A percentile compares a stretch with the other conserved stretches of the same genome.
These are phyloP conservation scores for Heterobasidion occidentale DNA, from an alignment of 1,284 basidiomycete genomes.

Conservation along the genomic window DNA sequence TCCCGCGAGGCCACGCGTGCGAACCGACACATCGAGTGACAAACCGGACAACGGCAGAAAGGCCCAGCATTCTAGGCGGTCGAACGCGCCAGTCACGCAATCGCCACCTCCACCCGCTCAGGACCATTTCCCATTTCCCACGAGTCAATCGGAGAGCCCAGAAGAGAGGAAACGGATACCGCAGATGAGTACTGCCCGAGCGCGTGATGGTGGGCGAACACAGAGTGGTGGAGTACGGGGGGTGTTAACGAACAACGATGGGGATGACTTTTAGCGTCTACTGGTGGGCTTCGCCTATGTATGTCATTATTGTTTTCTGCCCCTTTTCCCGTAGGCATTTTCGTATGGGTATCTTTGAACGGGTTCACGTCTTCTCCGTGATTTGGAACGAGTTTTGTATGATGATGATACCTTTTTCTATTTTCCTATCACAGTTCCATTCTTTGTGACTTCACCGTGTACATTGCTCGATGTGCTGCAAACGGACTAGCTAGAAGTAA, in stretches of 20 bases:
- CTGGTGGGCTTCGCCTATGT: not conserved
- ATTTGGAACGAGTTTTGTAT: not conserved
- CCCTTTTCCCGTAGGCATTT: not conserved
- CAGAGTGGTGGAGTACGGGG: slow-evolving; percentile 76
- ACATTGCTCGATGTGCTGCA: not conserved
- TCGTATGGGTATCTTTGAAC: not conserved
- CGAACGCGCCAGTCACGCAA: slow-evolving; percentile 12
- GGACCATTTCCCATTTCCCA: slow-evolving; percentile 55
- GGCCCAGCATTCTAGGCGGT: slow-evolving; percentile 21
- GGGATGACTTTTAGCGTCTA: not conserved
- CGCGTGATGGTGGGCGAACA: slow-evolving; percentile 69
- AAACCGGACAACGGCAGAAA: slow-evolving; percentile 11
- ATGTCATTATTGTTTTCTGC: not conserved
- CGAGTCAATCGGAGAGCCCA: slow-evolving; percentile 30
- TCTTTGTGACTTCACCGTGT: not conserved
- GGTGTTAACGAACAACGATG: slow-evolving; percentile 26
- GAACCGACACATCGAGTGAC: not conserved
- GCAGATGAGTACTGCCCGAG: slow-evolving; percentile 59
- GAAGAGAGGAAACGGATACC: slow-evolving; percentile 28
- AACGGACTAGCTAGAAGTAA: not conserved
- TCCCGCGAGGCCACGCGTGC: not conserved
- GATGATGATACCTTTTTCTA: not conserved
- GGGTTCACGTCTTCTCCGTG: not conserved
- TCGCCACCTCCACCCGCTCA: slow-evolving; percentile 12
- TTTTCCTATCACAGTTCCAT: not conserved